phyloP scores from a whole-genome alignment of 306 rosid species.

The Hippophae rhamnoides region DNA sequence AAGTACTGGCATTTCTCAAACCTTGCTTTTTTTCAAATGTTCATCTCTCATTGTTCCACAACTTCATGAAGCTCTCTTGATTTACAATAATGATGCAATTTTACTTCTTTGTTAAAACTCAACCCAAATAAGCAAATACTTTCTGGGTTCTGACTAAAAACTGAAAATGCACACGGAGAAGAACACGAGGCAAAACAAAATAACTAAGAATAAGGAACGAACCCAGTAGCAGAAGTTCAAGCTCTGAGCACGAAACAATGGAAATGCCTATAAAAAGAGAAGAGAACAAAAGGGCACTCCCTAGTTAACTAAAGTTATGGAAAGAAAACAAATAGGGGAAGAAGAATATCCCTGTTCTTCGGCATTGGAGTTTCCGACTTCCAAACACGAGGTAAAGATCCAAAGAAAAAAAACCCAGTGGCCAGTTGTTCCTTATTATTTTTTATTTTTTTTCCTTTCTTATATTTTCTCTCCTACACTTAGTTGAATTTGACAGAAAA shows the following conservation, averaged over 20 bases:
- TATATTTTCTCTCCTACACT: slow-evolving; percentile 12
- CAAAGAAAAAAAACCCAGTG: slow-evolving; percentile 16
- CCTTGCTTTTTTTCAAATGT: slow-evolving; percentile 94
- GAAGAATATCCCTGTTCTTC: slow-evolving; percentile 26
- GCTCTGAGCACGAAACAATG: slow-evolving; percentile 18
- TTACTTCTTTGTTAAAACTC: slow-evolving; percentile 5
- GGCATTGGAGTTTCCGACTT: slow-evolving; percentile 30
- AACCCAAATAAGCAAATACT: background rate
- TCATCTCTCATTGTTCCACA: slow-evolving; percentile 93
- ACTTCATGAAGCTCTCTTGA: slow-evolving; percentile 56
- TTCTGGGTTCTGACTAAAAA: slow-evolving; percentile 5
- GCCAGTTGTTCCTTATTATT: background rate
- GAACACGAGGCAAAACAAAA: slow-evolving; percentile 8
- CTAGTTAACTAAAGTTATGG: slow-evolving; percentile 26
- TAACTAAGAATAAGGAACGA: background rate
- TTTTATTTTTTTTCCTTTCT: background rate
- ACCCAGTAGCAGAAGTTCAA: slow-evolving; percentile 11
- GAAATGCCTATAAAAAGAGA: slow-evolving; percentile 8
- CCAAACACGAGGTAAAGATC: slow-evolving; percentile 21
- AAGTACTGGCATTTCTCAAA: slow-evolving; percentile 35
- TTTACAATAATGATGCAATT: slow-evolving; percentile 18
- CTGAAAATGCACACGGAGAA: slow-evolving; percentile 6
- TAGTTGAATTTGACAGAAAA: background rate
- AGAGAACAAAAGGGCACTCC: slow-evolving; percentile 22
- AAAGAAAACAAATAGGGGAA: slow-evolving; percentile 22